A percentile compares a stretch with the other conserved stretches of the same genome.
phyloP scores from a whole-genome alignment of 306 rosid genomes.

The Sicyos baderoa region DNA sequence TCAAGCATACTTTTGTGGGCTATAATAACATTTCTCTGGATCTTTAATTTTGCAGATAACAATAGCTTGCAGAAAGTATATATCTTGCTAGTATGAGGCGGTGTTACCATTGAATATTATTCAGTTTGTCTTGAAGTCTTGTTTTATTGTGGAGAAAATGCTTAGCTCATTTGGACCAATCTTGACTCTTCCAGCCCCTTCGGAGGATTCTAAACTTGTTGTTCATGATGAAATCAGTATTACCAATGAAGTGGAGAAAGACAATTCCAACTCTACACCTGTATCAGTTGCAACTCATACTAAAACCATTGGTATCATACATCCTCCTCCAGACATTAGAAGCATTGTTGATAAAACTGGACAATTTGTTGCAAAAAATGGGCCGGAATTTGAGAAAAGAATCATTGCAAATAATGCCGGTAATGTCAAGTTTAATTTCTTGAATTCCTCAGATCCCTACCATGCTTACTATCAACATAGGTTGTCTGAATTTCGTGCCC shows the following conservation, averaged over 20 bases:
- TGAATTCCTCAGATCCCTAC: conserved; percentile 63
- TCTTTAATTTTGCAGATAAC: conserved; percentile 19
- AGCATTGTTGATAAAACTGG: conserved; percentile 86
- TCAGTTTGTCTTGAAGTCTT: conserved; percentile 15
- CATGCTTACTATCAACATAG: conserved; percentile 89
- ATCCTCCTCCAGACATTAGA: conserved; percentile 83
- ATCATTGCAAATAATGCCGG: conserved; percentile 69
- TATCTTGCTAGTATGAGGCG: conserved; percentile 18
- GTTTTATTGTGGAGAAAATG: conserved; percentile 32
- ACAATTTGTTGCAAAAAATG: conserved; percentile 80
- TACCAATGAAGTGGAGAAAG: conserved; percentile 32
- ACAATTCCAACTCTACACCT: conserved; percentile 30
- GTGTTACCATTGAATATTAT: conserved; percentile 12
- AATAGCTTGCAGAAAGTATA: conserved; percentile 13
- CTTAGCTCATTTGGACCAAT: conserved; percentile 58
- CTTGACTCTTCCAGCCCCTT: conserved; percentile 86
- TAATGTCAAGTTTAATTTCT: conserved; percentile 73
- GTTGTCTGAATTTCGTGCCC: conserved; percentile 74
- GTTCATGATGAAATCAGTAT: conserved; percentile 24
- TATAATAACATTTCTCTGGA: conserved; percentile 9
- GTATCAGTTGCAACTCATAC: conserved; percentile 71
- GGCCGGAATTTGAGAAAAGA: conserved; percentile 85
- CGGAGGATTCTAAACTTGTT: conserved; percentile 55
- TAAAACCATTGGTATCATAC: conserved; percentile 84
- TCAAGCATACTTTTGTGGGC: conserved; percentile 7